These are phyloP conservation scores for Aspergillus biplanus DNA, from an alignment of 495 filamentous ascomycete genomes.

Conservation along the genomic window DNA sequence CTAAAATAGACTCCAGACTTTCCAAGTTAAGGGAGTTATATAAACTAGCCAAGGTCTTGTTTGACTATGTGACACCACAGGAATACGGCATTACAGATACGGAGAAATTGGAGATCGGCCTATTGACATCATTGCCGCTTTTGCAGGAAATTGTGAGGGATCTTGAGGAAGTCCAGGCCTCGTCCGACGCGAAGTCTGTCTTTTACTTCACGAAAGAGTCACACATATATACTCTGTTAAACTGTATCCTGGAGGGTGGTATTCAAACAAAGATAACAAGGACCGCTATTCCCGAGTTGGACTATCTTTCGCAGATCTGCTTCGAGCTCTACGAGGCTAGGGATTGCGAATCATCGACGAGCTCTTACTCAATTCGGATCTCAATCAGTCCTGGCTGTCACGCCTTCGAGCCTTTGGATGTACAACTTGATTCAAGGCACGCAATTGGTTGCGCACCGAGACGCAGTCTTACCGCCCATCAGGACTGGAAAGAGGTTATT, in stretches of 20 bases:
- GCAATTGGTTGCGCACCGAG: conserved; percentile 90
- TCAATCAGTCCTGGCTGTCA: conserved; percentile 95
- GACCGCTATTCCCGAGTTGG: conserved; percentile 91
- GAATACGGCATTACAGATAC: conserved; percentile 94
- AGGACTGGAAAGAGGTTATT: conserved; percentile 93
- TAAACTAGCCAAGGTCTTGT: conserved; percentile 88
- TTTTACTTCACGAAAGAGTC: conserved; percentile 99
- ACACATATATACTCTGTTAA: conserved; percentile 96
- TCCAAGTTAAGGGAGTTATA: conserved; percentile 90
- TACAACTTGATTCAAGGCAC: conserved; percentile 93
- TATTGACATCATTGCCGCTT: conserved; percentile 88
- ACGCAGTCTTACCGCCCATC: conserved; percentile 86
- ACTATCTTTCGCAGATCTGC: conserved; percentile 96
- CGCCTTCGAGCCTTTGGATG: conserved; percentile 91
- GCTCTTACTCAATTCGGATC: conserved; percentile 93
- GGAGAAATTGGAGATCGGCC: conserved; percentile 96
- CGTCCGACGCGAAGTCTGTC: conserved; percentile 89
- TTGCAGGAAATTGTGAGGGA: conserved; percentile 95
- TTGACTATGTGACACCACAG: conserved; percentile 97
- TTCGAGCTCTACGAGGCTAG: conserved; percentile 97
- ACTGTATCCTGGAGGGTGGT: conserved; percentile 96
- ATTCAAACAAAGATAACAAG: conserved; percentile 91
- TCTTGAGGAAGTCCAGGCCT: conserved; percentile 96
- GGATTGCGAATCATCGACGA: conserved; percentile 70
- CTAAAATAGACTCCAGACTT: conserved; percentile 81